A percentile compares a stretch with the other conserved stretches of the same genome.
Evolutionary conservation across 345 rosid species (phyloP).

Genomic region (Arabidopsis thaliana): TAIR10.1 NC_003071.7:11110501-11111000

Average conservation of each 20-base stretch:
- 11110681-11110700: conserved; percentile 99
- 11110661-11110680: conserved; percentile 98
- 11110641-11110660: conserved; percentile 99
- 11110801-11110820: conserved; percentile 99
- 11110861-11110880: conserved; percentile 97
- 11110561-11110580: conserved; percentile 84
- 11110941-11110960: neutral
- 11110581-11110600: conserved; percentile 95
- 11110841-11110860: conserved; percentile 89
- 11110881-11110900: conserved; percentile 97
- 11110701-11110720: conserved; percentile 95
- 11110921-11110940: neutral
- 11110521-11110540: neutral
- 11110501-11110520: neutral
- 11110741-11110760: conserved; percentile 74
- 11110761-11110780: conserved; percentile 35
- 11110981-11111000: neutral
- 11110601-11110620: conserved; percentile 95
- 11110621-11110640: conserved; percentile 99
- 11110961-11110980: too few relatives aligned
- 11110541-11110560: neutral
- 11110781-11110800: conserved; percentile 48
- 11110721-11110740: conserved; percentile 55
- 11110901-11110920: conserved; percentile 72
- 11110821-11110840: conserved; percentile 99